Base-by-base conservation (phyloP, 805 yeast species). In the Candida railenensis region DNA sequence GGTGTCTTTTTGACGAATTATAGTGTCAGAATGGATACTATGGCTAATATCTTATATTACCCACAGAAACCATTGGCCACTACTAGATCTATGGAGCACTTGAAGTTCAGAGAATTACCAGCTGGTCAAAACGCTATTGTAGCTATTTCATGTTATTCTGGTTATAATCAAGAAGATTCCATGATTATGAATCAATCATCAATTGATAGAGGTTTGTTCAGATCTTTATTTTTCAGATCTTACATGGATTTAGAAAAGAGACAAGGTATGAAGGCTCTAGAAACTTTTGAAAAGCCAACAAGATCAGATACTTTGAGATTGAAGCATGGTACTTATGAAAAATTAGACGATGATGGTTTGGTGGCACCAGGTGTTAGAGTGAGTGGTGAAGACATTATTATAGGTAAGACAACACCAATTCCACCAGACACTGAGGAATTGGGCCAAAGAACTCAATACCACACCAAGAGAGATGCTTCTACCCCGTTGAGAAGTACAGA, bases 81-180 rank as follows among this genome's bases (percentile, higher is more conserved):
- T 25, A 94, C 99, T 18, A 85, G 97, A 69, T 83, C 98, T 1
- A 94, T 94, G 99, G 99, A 94, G 69, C 88, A 85, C 64, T 77
- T 94, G 73, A 92, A 94, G 72, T 94, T 94, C 75, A 82, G 99
- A 75, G 99, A 94, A 70, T 77, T 94, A 53, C 99, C 99, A 34
- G 99, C 99, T 49, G 99, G 99, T 49, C 99, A 94, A 74, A 94
- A 94, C 65, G 99, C 99, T 22, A 83, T 94, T 69, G 99, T 94
- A 40, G 99, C 99, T 22, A 94, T 94, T 77, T 82, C 96, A 38
- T 94, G 99, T 80, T 94, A 94, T 71, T 88, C 96, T 37, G 99
- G 99, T 63, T 94, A 94, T 71, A 94, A 94, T 70, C 99, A 94
- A 78, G 99, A 94, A 86, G 99, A 94, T 86, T 94, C 99, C 37